A percentile compares a stretch with the other conserved stretches of the same genome.
These are phyloP conservation scores for Ceratobasidium sp. DNA, from an alignment of 1,284 basidiomycete genomes.

Conservation along the genomic window DNA sequence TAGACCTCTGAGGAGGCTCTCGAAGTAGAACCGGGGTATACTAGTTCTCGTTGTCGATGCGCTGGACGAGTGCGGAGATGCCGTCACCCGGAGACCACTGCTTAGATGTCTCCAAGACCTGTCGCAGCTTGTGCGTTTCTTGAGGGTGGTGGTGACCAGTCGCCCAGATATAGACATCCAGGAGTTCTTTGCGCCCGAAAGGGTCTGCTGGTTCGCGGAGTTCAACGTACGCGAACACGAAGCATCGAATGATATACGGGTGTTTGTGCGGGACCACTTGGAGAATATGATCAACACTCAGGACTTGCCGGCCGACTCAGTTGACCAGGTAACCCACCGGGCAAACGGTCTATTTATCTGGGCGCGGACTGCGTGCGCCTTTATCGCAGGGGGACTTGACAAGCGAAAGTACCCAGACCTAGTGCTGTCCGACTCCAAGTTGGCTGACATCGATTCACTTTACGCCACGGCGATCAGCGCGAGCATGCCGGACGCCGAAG, in stretches of 20 bases:
- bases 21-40: background rate
- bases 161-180: slow-evolving; percentile 18
- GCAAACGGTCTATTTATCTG: too few relatives aligned
- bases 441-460: background rate
- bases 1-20: background rate
- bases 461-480: background rate
- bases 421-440: too few relatives aligned
- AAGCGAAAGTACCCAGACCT: background rate
- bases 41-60: slow-evolving; percentile 20
- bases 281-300: too few relatives aligned
- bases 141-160: slow-evolving; percentile 37
- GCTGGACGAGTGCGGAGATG: background rate
- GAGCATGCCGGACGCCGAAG: background rate
- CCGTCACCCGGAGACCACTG: background rate
- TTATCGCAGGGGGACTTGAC: background rate
- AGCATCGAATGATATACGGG: background rate
- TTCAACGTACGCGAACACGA: background rate
- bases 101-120: background rate
- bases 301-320: background rate
- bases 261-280: background rate
- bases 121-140: background rate
- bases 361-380: too few relatives aligned
- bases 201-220: background rate
- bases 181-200: background rate
- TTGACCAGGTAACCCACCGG: slow-evolving; percentile 27